Percentiles rank a stretch among this genome's conserved stretches.
phyloP scores from a whole-genome alignment of 805 yeast genomes.

The Zygosaccharomyces bisporus region DNA sequence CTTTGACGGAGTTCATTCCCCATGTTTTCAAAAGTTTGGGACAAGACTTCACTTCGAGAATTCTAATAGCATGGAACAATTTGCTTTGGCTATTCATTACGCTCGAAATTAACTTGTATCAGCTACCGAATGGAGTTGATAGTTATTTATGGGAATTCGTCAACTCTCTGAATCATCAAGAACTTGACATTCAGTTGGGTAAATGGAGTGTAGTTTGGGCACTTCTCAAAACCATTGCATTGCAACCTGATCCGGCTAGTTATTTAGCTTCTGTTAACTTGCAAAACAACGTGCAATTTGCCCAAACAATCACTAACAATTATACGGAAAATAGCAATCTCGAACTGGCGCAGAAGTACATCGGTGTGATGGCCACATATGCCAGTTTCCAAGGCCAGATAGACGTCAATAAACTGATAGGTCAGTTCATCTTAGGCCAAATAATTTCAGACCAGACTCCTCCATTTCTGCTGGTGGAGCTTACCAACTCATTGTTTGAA shows the following conservation, averaged over 20 bases:
- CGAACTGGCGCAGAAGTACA: constrained; percentile 38
- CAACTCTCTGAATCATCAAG: constrained; percentile 12
- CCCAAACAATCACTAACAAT: constrained; percentile 22
- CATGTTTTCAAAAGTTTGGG: constrained; percentile 42
- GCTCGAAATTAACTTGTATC: constrained; percentile 28
- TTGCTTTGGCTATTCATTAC: constrained; percentile 47
- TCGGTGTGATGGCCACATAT: constrained; percentile 52
- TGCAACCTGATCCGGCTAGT: constrained; percentile 11
- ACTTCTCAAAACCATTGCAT: constrained; percentile 28
- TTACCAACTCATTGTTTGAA: constrained; percentile 67
- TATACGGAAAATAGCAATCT: constrained; percentile 18
- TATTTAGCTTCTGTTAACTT: constrained; percentile 19
- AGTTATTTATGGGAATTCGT: constrained; percentile 21
- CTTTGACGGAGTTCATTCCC: constrained; percentile 28
- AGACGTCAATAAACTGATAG: constrained; percentile 43
- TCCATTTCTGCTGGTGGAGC: constrained; percentile 49
- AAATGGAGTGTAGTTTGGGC: constrained; percentile 47
- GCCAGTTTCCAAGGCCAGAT: constrained; percentile 46
- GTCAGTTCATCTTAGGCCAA: constrained; percentile 42
- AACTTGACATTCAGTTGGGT: constrained; percentile 33
- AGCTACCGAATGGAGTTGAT: constrained; percentile 17
- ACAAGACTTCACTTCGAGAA: constrained; percentile 50
- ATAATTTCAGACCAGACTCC: constrained; percentile 27
- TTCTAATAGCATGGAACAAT: constrained; percentile 68
- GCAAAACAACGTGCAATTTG: constrained; percentile 30